Base-by-base conservation (phyloP, 116 monocot species). In the Cymodocea nodosa region DNA sequence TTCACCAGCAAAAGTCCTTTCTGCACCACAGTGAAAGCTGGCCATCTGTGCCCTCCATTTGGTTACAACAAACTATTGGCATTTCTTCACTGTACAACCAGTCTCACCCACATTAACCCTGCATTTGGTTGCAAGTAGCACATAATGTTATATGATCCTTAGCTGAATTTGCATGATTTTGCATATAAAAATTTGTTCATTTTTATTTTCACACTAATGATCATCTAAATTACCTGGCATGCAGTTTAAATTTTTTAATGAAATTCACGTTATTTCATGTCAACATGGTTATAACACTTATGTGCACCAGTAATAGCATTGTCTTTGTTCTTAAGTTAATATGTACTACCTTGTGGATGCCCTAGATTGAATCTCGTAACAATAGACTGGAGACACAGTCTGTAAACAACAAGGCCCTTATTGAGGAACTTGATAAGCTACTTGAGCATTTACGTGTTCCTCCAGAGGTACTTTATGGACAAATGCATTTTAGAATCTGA, bases 371-470 rank as follows among this genome's bases (percentile, higher is more conserved):
- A 81, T 87, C 86, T 35, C 89, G 93, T 39, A 92, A 99, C 59
- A 92, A 99, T 68, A 86, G 84, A 70, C 71, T 99, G 71, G 99
- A 99, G 77, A 79, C 87, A 87, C 99, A 92, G 63, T 99, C 89
- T 81, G 73, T 82, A 55, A 99, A 84, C 71, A 86, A 83, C 70
- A 70, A 84, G 70, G 74, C 72, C 58, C 84, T 99, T 22, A 78
- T 92, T 74, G 87, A 89, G 76, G 99, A 99, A 74, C 83, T 99
- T 60, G 93, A 99, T 68, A 92, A 81, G 73, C 72, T 99, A 56
- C 81, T 99, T 74, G 89, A 92, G 51, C 75, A 74, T 11, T 64
- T 99, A 71, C 85, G 77, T 15, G 82, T 99, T 78, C 99, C 99
- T 74, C 68, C 74, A 52, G 93, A 99, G 89, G 99, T 87, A 76